phyloP scores from a whole-genome alignment of 352 stramenopile species.

The Pythium aristosporum region DNA sequence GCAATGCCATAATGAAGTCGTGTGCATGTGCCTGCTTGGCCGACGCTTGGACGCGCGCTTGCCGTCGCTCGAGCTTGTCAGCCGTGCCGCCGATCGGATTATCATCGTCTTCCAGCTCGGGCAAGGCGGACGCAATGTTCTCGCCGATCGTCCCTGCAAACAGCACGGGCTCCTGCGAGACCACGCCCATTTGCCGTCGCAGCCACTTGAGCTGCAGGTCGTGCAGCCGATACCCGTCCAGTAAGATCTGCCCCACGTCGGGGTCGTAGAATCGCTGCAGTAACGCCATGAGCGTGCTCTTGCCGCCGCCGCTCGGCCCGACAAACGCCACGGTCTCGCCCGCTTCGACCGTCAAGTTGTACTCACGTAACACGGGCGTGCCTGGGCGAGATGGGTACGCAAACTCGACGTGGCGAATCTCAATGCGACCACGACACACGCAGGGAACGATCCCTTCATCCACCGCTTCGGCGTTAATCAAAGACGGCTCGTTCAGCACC shows the following conservation, averaged over 20 bases:
- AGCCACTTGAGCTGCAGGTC: constrained; percentile 49
- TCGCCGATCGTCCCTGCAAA: background rate
- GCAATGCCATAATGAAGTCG: constrained; percentile 4
- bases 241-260: constrained; percentile 46
- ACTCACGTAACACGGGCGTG: constrained; percentile 30
- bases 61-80: background rate
- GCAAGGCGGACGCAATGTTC: constrained; percentile 30
- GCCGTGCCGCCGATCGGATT: background rate
- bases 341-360: constrained; percentile 30
- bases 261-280: constrained; percentile 85
- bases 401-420: constrained; percentile 55
- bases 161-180: constrained; percentile 9
- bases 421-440: constrained; percentile 34
- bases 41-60: background rate
- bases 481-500: constrained; percentile 40
- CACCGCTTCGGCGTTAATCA: constrained; percentile 60
- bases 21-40: background rate
- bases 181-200: background rate
- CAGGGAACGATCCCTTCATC: constrained; percentile 29
- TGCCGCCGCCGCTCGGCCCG: constrained; percentile 31
- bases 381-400: constrained; percentile 59
- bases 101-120: constrained; percentile 1
- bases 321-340: constrained; percentile 37
- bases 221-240: constrained; percentile 61
- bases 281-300: constrained; percentile 49